These are phyloP conservation scores for Trametes villosa DNA, from an alignment of 768 basidiomycete species.

Conservation along the genomic window DNA sequence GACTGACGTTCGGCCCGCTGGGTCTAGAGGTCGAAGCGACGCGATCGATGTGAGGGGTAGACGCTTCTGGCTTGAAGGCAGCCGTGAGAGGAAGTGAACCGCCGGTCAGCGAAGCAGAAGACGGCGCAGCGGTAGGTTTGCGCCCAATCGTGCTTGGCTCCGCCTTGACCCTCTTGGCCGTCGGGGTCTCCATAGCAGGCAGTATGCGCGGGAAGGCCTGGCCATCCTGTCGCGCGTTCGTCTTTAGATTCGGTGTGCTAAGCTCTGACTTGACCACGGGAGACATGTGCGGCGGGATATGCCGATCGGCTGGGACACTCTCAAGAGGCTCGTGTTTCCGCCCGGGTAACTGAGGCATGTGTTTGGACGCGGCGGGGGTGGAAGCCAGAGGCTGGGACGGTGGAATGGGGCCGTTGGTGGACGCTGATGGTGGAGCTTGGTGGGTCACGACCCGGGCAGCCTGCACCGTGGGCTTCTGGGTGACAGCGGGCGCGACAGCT, in stretches of 20 bases:
- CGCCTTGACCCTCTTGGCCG: neutral
- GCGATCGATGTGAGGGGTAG: neutral
- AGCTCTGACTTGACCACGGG: neutral
- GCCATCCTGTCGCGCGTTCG: neutral
- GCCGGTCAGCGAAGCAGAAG: neutral
- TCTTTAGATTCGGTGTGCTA: neutral
- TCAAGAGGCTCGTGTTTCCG: neutral
- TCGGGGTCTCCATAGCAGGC: neutral
- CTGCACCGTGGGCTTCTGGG: neutral
- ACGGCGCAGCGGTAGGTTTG: neutral
- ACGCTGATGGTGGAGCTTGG: neutral
- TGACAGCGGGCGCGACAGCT: neutral
- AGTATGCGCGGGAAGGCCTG: no score
- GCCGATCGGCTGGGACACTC: neutral
- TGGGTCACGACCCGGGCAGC: neutral
- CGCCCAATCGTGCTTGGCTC: slow-evolving; percentile 1
- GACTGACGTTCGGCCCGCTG: neutral
- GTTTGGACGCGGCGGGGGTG: neutral
- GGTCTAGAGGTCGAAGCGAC: neutral
- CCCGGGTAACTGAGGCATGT: neutral
- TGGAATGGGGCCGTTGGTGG: no score
- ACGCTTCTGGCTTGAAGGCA: neutral
- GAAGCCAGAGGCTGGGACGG: no score
- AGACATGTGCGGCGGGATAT: neutral
- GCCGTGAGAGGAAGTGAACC: neutral